Percentiles rank a stretch among this genome's conserved stretches.
Evolutionary conservation across 768 basidiomycete species (phyloP).

Genomic region (Calvatia gigantea): DNA sequence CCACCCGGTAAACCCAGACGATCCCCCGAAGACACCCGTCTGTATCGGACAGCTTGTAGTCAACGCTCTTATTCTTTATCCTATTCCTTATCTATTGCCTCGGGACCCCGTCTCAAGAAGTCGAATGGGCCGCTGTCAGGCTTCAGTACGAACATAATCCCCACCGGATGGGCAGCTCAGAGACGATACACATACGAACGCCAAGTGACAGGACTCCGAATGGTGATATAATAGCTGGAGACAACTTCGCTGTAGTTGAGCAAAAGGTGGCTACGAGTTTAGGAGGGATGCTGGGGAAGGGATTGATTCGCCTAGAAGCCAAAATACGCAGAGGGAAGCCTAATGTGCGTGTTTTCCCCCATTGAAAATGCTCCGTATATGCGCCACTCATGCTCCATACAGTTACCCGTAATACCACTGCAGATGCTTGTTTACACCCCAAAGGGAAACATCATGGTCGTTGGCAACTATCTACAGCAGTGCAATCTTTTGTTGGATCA

Average conservation of each 20-base stretch:
- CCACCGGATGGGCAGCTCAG: conserved; percentile 47
- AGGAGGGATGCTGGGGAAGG: conserved; percentile 82
- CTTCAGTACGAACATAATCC: conserved; percentile 68
- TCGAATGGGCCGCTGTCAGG: conserved; percentile 68
- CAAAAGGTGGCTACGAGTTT: conserved; percentile 78
- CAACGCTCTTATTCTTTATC: conserved; percentile 84
- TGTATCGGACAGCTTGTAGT: conserved; percentile 86
- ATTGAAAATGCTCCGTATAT: background rate
- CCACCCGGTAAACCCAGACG: conserved; percentile 45
- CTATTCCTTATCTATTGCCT: conserved; percentile 59
- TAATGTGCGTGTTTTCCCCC: conserved; percentile 43
- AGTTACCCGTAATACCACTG: conserved; percentile 82
- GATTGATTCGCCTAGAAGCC: conserved; percentile 76
- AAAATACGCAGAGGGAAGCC: conserved; percentile 64
- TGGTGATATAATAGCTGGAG: conserved; percentile 56
- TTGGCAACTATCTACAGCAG: conserved; percentile 72
- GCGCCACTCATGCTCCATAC: conserved; percentile 5
- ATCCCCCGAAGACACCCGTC: conserved; percentile 78
- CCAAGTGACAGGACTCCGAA: conserved; percentile 48
- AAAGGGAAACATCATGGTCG: conserved; percentile 85
- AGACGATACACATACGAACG: conserved; percentile 77
- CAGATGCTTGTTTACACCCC: conserved; percentile 91
- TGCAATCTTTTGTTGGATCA: conserved; percentile 75
- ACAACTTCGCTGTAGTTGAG: conserved; percentile 81
- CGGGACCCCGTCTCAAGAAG: conserved; percentile 40